phyloP scores from a whole-genome alignment of 148 eudicot genomes.

The Polygonum aviculare region DNA sequence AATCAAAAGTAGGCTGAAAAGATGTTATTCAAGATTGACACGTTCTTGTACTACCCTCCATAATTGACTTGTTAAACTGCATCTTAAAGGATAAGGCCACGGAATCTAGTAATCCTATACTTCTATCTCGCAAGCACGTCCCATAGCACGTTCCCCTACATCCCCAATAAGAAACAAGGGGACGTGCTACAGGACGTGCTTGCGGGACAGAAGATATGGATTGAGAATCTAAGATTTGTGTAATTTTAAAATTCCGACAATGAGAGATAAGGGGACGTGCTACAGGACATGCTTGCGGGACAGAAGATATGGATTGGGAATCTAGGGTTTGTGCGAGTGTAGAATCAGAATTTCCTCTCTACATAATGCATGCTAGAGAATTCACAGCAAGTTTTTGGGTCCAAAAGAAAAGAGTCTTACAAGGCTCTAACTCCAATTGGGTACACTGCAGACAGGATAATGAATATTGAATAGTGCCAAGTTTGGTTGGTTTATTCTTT shows the following conservation, averaged over 20 bases:
- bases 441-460: background rate
- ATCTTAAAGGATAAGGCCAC: background rate
- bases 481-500: background rate
- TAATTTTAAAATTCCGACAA: no score
- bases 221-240: no score
- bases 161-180: no score
- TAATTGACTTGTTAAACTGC: background rate
- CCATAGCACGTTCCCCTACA: no score
- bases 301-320: no score
- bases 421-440: background rate
- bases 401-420: background rate
- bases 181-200: no score
- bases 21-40: background rate
- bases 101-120: no score
- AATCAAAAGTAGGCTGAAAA: no score
- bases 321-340: background rate
- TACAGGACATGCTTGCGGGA: no score
- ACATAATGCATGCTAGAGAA: background rate
- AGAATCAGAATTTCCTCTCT: background rate
- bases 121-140: no score
- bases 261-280: no score
- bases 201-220: no score
- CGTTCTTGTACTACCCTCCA: slow-evolving; percentile 1
- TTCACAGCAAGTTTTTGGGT: background rate
- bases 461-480: background rate